Conservation (phyloP, 306 rosid species). For the Prunus fruticosa region DNA sequence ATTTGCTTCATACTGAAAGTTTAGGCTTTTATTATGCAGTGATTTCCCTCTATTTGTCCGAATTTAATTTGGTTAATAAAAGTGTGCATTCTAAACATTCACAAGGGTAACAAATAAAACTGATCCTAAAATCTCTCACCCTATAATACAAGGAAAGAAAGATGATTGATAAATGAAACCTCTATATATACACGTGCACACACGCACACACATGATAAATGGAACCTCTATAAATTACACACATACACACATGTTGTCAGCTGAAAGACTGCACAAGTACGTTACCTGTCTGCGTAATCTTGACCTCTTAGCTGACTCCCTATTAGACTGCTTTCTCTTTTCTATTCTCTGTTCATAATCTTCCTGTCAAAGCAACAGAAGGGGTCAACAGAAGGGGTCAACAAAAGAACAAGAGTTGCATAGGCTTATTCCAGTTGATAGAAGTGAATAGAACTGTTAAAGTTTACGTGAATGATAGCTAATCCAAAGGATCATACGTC, state of each 20-base stretch:
- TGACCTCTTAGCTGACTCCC: slow-evolving; percentile 66
- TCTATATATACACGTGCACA: no score
- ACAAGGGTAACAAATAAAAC: background rate
- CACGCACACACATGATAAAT: no score
- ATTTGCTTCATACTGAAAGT: background rate
- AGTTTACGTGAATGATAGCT: background rate
- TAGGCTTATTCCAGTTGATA: background rate
- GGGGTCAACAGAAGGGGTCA: background rate
- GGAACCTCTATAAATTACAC: no score
- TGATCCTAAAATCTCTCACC: no score
- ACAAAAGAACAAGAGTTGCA: background rate
- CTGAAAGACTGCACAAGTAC: background rate
- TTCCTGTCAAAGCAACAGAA: slow-evolving; percentile 43
- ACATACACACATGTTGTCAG: background rate
- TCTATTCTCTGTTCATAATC: slow-evolving; percentile 41
- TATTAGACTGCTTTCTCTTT: slow-evolving; percentile 53
- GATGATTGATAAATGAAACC: no score
- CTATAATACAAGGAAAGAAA: no score
- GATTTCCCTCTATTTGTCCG: background rate
- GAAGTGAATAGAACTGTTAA: background rate
- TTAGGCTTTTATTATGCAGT: background rate
- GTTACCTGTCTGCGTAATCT: slow-evolving; percentile 52
- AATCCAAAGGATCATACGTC: background rate
- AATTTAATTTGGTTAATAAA: background rate
- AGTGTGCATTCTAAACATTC: background rate